Base-by-base conservation (phyloP, 2,329 filamentous ascomycete species). In the Apiospora phragmitis region DNA sequence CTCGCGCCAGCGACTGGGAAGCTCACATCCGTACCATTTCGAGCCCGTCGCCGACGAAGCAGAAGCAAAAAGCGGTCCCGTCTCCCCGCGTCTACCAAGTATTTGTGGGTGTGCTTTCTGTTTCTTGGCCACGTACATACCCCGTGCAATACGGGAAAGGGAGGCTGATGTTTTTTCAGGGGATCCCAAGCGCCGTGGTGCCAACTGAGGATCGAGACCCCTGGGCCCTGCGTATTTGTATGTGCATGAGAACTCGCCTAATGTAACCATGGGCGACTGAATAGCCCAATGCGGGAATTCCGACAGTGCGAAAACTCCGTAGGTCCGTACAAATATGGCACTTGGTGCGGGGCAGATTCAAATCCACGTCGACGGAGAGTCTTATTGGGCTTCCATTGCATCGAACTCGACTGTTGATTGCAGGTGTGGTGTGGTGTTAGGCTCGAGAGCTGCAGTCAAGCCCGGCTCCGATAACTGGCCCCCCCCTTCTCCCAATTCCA, bases 121-220 rank as follows among this genome's bases (percentile, higher is more conserved):
- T 18, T 55, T 55, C 16, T 18, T 21, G 55, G 32, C 32, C 9
- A 18, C 38, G 29, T 59, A 21, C 26, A n/a, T n/a, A n/a, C 51
- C 51, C 51, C 18, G 51, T 21, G 51, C 26, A 18, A 59, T 26
- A 38, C 32, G 55, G 26, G 7, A 35, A 38, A 62, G 38, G 55
- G 55, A 62, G 55, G 55, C 55, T 62, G 55, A 62, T 62, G 55
- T 62, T 62, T 62, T 32, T 38, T 24, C 29, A 38, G 32, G 55
- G 55, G 55, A n/a, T 38, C 55, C 32, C 55, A 62, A 62, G 38
- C 55, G 55, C 32, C 21, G 55, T 38, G 18, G 55, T 38, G 24
- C 55, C 21, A 38, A 21, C 32, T 62, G 32, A 32, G n/a, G 55
- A 62, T 38, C 32, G 55, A 8, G 55, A n/a, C 55, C 55, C 55